Evolutionary conservation across 176 grass and related monocot species (phyloP).

Genomic region (Juncus inflexus): DNA sequence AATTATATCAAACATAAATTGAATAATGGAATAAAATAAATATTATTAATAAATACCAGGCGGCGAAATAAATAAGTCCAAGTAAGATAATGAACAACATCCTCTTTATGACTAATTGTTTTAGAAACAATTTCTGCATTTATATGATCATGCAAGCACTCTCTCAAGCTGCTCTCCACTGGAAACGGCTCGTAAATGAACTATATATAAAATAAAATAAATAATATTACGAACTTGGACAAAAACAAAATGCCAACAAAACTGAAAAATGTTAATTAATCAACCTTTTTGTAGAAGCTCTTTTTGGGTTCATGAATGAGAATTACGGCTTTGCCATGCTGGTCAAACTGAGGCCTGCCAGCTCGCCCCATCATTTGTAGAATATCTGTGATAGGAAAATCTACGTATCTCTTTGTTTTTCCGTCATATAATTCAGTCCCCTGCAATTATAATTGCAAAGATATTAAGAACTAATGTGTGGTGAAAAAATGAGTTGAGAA

Average conservation of each 20-base stretch:
- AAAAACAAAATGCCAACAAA: background rate
- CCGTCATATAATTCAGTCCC: constrained; percentile 95
- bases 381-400: constrained; percentile 97
- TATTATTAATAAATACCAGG: constrained; percentile 56
- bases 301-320: constrained; percentile 99
- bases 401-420: constrained; percentile 94
- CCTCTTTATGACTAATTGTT: constrained; percentile 88
- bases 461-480: constrained; percentile 3
- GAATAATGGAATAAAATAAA: background rate
- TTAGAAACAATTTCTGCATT: constrained; percentile 95
- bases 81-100: constrained; percentile 94
- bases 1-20: background rate
- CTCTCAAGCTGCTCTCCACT: constrained; percentile 95
- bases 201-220: constrained; percentile 40
- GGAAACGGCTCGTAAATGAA: constrained; percentile 97
- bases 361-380: constrained; percentile 99
- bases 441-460: constrained; percentile 34
- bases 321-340: constrained; percentile 99
- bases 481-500: no score
- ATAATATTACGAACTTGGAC: constrained; percentile 14
- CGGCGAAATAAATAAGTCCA: constrained; percentile 95
- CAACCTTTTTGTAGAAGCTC: constrained; percentile 99
- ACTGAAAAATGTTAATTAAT: constrained; percentile 13
- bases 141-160: constrained; percentile 93
- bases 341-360: constrained; percentile 88